Base-by-base conservation (phyloP, 2,329 filamentous ascomycete genomes). In the Aspergillus pseudonomiae region DNA sequence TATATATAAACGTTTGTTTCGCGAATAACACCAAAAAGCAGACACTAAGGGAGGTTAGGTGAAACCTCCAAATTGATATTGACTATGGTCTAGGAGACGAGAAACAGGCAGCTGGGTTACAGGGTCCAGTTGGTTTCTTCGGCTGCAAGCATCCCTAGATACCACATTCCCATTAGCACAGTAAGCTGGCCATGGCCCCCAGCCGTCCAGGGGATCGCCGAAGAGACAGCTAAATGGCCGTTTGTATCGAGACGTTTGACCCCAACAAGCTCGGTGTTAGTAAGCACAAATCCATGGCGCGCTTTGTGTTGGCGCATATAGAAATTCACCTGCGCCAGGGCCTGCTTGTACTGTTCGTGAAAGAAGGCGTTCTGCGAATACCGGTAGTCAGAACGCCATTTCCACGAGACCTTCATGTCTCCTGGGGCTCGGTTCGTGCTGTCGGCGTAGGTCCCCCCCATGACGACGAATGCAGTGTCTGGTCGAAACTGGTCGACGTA, bases 141-240 rank as follows among this genome's bases (percentile, higher is more conserved):
- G 9, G 63, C 63, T 11, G 63, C 65, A n/a, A 65, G 63, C 65
- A 67, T 67, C 4, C 65, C 65, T 43, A 67, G 53, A 28, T 67
- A 67, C 63, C 65, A 67, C 24, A 67, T 26, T 21, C 46, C 63
- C 28, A 65, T 36, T 26, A 62, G 48, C 3, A 67, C 62, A 12
- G 59, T 62, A 21, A 64, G 53, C 34, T 39, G 19, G n/a, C 61
- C 61, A 34, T 19, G n/a, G 39, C 65, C 63, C 9, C 63, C 65
- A 30, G n/a, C 59, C 36, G 53, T 48, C 65, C 61, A 65, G 41
- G 30, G 57, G 36, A 67, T 61, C 3, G 57, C 41, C 26, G 21
- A 56, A 60, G 65, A 41, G n/a, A 65, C 57, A 14, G 65, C 63
- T 41, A 67, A 39, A 21, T 59, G 32, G 39, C 63, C 60, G 36